Evolutionary conservation across 2,329 filamentous ascomycete genomes (phyloP).

Genomic region (Xylariaceae sp.): DNA sequence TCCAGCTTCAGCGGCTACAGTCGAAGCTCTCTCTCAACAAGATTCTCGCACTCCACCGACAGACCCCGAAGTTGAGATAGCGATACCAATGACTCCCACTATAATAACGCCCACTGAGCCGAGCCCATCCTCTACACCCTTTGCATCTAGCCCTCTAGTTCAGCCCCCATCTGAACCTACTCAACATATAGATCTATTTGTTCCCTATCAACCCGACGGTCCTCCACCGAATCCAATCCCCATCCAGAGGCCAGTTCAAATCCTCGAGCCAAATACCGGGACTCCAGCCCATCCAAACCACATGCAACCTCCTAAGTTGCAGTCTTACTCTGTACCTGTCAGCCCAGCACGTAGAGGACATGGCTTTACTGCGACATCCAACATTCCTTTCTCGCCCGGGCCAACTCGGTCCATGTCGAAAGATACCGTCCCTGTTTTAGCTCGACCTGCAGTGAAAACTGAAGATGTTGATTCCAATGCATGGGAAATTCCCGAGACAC

Average conservation of each 20-base stretch:
- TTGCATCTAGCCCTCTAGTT: conserved; percentile 43
- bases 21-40: neutral
- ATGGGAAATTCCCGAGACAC: conserved; percentile 31
- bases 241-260: conserved; percentile 36
- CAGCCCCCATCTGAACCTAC: conserved; percentile 24
- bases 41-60: neutral
- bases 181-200: conserved; percentile 51
- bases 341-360: conserved; percentile 35
- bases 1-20: neutral
- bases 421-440: conserved; percentile 21
- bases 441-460: conserved; percentile 15
- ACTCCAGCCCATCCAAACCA: conserved; percentile 22
- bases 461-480: conserved; percentile 10
- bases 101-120: conserved; percentile 31
- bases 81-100: conserved; percentile 24
- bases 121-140: conserved; percentile 23
- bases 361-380: conserved; percentile 37
- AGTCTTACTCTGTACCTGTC: conserved; percentile 29
- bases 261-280: conserved; percentile 37
- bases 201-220: conserved; percentile 64
- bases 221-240: conserved; percentile 49
- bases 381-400: conserved; percentile 37
- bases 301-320: conserved; percentile 2
- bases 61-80: conserved; percentile 8
- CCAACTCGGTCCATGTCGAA: conserved; percentile 16